Percentiles rank a stretch among this genome's conserved stretches.
Evolutionary conservation across 1,284 basidiomycete genomes (phyloP).

Genomic region (Ganoderma sp.): DNA sequence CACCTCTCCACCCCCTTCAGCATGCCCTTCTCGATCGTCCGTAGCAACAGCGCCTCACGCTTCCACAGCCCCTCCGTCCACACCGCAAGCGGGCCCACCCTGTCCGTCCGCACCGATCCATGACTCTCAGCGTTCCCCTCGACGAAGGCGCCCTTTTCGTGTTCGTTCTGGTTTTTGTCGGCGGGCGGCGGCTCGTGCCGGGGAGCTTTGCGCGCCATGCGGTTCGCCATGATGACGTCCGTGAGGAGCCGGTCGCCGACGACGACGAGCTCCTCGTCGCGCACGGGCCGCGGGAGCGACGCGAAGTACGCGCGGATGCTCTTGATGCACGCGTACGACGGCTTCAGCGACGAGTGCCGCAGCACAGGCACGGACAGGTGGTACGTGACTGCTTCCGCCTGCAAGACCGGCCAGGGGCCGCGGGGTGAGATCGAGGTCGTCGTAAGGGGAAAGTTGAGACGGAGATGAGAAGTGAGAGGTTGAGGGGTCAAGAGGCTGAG

Average conservation of each 20-base stretch:
- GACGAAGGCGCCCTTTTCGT: constrained; percentile 17
- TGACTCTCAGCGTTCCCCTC: constrained; percentile 10
- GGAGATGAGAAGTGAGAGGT: not conserved
- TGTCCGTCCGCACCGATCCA: constrained; percentile 1
- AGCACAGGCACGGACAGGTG: constrained; percentile 85
- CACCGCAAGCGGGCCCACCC: constrained; percentile 60
- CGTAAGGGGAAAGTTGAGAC: not conserved
- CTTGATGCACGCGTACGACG: constrained; percentile 73
- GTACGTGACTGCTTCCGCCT: constrained; percentile 87
- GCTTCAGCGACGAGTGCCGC: constrained; percentile 78
- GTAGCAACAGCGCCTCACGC: constrained; percentile 62
- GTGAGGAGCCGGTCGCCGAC: constrained; percentile 93
- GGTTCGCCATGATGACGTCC: constrained; percentile 86
- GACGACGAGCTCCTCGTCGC: constrained; percentile 71
- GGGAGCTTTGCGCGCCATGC: constrained; percentile 51
- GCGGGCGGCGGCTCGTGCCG: not conserved
- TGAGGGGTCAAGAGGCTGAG: not conserved
- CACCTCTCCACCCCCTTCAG: constrained; percentile 53
- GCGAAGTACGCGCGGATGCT: constrained; percentile 71
- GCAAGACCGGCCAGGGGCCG: not conserved
- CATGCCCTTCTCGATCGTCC: constrained; percentile 60
- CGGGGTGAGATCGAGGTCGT: not conserved
- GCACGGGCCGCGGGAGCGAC: constrained; percentile 56
- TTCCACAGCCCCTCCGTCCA: constrained; percentile 76
- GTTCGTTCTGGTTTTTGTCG: not conserved